Evolutionary conservation across 2,329 filamentous ascomycete species (phyloP).

Genomic region (Calonectria montana): DNA sequence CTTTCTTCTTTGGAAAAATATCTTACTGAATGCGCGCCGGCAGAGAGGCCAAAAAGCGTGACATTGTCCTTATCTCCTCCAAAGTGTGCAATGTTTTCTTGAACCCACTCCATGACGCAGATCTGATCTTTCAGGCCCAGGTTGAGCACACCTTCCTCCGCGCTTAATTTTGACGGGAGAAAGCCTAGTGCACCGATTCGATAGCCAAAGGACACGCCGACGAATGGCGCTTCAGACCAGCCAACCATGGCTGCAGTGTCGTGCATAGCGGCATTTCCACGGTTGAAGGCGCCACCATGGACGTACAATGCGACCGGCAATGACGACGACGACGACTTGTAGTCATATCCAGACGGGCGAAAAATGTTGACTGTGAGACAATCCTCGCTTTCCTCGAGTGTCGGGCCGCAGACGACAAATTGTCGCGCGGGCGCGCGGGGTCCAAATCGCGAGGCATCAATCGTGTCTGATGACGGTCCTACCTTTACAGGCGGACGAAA

Average conservation of each 20-base stretch:
- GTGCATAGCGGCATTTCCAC: conserved; percentile 63
- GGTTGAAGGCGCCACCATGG: conserved; percentile 59
- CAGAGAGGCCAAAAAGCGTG: conserved; percentile 50
- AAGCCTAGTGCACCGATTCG: conserved; percentile 71
- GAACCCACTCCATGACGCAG: conserved; percentile 63
- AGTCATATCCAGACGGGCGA: conserved; percentile 45
- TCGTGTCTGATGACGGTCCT: conserved; percentile 39
- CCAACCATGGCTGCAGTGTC: conserved; percentile 72
- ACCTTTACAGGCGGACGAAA: conserved; percentile 53
- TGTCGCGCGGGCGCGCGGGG: conserved; percentile 40
- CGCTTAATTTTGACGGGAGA: conserved; percentile 62
- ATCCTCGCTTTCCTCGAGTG: conserved; percentile 57
- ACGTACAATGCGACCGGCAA: conserved; percentile 66
- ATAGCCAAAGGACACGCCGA: conserved; percentile 62
- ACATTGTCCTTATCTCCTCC: conserved; percentile 63
- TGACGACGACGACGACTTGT: conserved; percentile 36
- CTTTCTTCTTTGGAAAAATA: not conserved
- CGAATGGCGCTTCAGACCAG: conserved; percentile 61
- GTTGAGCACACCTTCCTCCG: conserved; percentile 66
- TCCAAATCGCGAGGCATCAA: conserved; percentile 53
- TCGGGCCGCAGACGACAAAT: conserved; percentile 33
- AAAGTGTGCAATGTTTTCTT: conserved; percentile 64
- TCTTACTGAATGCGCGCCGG: conserved; percentile 62
- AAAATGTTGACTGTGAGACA: conserved; percentile 67
- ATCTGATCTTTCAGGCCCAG: conserved; percentile 65